Evolutionary conservation across 2,329 filamentous ascomycete species (phyloP), one percentile per base, ranked within the genome.

Genomic region (Penicillium sp.): DNA sequence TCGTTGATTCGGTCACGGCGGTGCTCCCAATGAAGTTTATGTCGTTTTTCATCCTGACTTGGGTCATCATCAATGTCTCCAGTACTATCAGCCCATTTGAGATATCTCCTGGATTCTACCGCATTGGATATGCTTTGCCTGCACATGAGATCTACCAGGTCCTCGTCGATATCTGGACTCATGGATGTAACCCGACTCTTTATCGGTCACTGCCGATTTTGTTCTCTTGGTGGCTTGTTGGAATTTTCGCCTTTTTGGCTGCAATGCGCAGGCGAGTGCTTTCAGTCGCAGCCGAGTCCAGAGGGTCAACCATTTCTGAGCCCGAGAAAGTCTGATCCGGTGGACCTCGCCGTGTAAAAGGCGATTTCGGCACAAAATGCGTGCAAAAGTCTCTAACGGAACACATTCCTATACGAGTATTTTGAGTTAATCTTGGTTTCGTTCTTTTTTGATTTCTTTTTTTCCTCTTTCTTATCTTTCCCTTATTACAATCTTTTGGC

Each of bases 41-140:
- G 50, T 78, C 78, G 1, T 76, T 79, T 66, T 70, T 73, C 10
- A 64, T 78, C 2, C 63, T 80, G 4, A 64, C 70, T 0, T 81
- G 78, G 78, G 60, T 79, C 10, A 68, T 79, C 16, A 11, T 73
- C 27, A 80, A 79, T 57, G 66, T 79, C 6, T 61, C 73, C 0
- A 74, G 70, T 16, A 72, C 75, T 10, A 61, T 80, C 41, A 65
- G 73, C n/a, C 78, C 78, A 0, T 72, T 79, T 11, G 73, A 76
- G 50, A 64, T 79, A 3, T 69, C 69, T 2, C 67, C 78, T 1
- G 70, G 60, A 0, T 79, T 78, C 55, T 79, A 76, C 58, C 68
- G 66, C 21, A 68, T 75, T 60, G 72, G 70, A 15, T 75, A 77
- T 48, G 68, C 66, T 0, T 62, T 78, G 5, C 76, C 78, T 1